Evolutionary conservation across 176 grass and related monocot genomes (phyloP), one percentile per base, ranked within the genome.

Genomic region (Bonia amplexicaulis): DNA sequence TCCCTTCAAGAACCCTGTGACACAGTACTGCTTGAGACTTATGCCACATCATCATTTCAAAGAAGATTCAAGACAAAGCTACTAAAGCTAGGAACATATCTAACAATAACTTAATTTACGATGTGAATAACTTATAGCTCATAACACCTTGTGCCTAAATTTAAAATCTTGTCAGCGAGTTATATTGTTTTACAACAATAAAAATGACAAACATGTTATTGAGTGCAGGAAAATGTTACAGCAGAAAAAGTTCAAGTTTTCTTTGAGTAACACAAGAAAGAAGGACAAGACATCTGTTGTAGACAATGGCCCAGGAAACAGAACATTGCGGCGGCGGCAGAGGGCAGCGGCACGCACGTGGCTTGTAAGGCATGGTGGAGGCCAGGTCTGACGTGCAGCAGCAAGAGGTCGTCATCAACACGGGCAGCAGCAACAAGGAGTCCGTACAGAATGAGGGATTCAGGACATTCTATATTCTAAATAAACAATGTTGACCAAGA

Each of bases 1-100:
- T 98, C 45, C 89, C 89, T 88, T 98, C 96, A 20, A 98, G 76
- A 89, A 98, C 82, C 93, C 96, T 95, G 85, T 17, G 41, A 77
- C 15, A 26, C 49, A 72, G 69, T 69, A 71, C 57, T 77, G 53
- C 11, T 79, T 45, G 20, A 74, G 53, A 60, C 22, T 86, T 40
- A 61, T 39, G 48, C 33, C 73, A 73, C 40, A 54, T 86, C 31
- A 54, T 31, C 69, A 29, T 63, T 73, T 64, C 23, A 25, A 60
- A 58, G 11, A 60, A 44, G 37, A 40, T 58, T 70, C 17, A 45
- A 82, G 60, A 22, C 29, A 71, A 70, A 70, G 70, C 10, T 72
- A 52, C 23, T 61, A 61, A 61, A 22, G 10, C 23, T 27, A 64
- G 2, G 9, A 54, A 9, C 9, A 82, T 26, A 26, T 82, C 19